phyloP scores from a whole-genome alignment of 108 stramenopile species.

The Nannochloropsis salina region DNA sequence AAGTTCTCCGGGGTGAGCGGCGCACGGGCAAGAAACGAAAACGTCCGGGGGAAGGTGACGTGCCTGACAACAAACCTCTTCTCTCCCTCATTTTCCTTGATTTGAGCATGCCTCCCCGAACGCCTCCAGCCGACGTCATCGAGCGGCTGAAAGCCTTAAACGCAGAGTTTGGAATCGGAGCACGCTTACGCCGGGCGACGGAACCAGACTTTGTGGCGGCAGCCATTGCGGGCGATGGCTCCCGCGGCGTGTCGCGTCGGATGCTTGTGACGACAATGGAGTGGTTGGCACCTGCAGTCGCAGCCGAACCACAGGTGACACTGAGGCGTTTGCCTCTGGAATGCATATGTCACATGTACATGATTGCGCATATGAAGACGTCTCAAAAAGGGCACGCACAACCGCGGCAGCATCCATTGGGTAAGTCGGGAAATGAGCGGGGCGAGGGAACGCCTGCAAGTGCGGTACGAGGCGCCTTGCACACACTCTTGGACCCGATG shows the following conservation, averaged over 20 bases:
- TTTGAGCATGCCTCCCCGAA: conserved; percentile 1
- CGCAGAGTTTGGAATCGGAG: background rate
- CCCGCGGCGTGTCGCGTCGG: background rate
- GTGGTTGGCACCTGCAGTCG: conserved; percentile 2
- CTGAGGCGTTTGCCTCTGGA: background rate
- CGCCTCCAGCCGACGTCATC: background rate
- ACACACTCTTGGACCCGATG: background rate
- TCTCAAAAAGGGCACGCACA: background rate
- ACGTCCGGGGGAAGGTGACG: background rate
- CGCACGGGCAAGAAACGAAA: conserved; percentile 2
- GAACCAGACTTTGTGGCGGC: conserved; percentile 17
- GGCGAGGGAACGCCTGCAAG: background rate
- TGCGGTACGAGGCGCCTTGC: background rate
- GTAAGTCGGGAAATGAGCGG: background rate
- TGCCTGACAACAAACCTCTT: background rate
- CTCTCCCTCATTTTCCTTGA: background rate
- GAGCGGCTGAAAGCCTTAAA: background rate
- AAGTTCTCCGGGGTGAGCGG: background rate
- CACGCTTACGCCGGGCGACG: conserved; percentile 14
- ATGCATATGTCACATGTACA: background rate
- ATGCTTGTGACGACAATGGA: conserved; percentile 5
- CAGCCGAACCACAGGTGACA: conserved; percentile 16
- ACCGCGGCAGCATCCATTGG: background rate
- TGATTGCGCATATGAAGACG: background rate
- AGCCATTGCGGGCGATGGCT: conserved; percentile 12